These are phyloP conservation scores for Solanum appendiculatum DNA, from an alignment of 257 asterid species.

Conservation along the genomic window DNA sequence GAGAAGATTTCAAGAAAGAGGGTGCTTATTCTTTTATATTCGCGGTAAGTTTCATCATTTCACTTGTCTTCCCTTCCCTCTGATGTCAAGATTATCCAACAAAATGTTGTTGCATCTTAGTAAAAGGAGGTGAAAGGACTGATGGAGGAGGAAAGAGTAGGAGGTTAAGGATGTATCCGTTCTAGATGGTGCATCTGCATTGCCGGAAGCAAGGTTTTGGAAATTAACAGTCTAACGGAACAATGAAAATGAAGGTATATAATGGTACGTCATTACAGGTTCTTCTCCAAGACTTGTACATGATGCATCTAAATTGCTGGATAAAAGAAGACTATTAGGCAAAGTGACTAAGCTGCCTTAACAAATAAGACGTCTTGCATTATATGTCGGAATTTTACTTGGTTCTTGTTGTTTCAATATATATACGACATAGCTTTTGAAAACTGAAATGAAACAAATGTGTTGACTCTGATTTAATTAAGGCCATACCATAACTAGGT, in stretches of 20 bases:
- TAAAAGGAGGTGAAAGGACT: background rate
- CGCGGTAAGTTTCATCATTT: slow-evolving; percentile 36
- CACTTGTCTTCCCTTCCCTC: background rate
- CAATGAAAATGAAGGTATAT: background rate
- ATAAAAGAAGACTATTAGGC: background rate
- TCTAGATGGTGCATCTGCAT: background rate
- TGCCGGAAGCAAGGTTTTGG: background rate
- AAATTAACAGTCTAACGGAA: background rate
- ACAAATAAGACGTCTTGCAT: background rate
- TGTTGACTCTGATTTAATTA: background rate
- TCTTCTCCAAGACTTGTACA: background rate
- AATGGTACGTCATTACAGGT: background rate
- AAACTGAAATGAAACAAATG: background rate
- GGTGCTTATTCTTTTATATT: slow-evolving; percentile 85
- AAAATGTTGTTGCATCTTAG: background rate
- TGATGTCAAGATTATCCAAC: background rate
- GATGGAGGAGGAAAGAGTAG: background rate
- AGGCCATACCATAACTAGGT: background rate
- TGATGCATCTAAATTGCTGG: background rate
- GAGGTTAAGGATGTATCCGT: background rate
- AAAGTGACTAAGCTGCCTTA: background rate
- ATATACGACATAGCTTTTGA: background rate
- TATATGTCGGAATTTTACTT: background rate
- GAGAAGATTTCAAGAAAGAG: slow-evolving; percentile 77
- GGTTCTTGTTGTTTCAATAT: background rate